phyloP scores from a whole-genome alignment of 192 early-diverging fungal genomes.

The Coemansia reversa region DNA sequence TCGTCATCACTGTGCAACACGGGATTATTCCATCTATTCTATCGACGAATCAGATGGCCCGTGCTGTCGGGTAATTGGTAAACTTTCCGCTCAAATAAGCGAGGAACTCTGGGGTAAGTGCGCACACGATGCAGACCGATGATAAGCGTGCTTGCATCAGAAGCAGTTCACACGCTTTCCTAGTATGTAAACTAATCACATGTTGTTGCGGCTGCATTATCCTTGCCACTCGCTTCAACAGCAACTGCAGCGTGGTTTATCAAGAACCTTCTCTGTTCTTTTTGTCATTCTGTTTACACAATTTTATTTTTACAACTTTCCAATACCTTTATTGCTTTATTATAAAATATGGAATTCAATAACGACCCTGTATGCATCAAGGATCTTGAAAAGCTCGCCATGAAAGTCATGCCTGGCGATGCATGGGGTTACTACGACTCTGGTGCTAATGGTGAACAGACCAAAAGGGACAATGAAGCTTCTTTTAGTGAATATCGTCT shows the following conservation, averaged over 20 bases:
- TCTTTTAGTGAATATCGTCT: slow-evolving; percentile 54
- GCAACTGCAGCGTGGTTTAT: neutral
- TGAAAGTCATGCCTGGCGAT: slow-evolving; percentile 28
- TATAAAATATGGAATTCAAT: slow-evolving; percentile 12
- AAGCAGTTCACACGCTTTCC: neutral
- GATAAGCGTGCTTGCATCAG: neutral
- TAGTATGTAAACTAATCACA: neutral
- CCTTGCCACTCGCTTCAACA: neutral
- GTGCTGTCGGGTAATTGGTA: neutral
- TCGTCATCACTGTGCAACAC: neutral
- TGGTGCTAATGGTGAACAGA: slow-evolving; percentile 59
- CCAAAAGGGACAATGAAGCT: slow-evolving; percentile 45
- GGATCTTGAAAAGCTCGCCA: slow-evolving; percentile 49
- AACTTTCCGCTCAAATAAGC: neutral
- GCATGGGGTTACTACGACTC: slow-evolving; percentile 60
- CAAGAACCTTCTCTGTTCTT: neutral
- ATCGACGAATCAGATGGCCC: neutral
- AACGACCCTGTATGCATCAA: slow-evolving; percentile 49
- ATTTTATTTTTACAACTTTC: neutral
- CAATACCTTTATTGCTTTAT: neutral
- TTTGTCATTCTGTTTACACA: neutral
- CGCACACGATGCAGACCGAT: neutral
- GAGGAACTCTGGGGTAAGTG: neutral
- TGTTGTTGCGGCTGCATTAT: neutral
- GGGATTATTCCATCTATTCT: neutral